Base-by-base conservation (phyloP, 257 asterid genomes). In the Solanum pinnatisectum region DNA sequence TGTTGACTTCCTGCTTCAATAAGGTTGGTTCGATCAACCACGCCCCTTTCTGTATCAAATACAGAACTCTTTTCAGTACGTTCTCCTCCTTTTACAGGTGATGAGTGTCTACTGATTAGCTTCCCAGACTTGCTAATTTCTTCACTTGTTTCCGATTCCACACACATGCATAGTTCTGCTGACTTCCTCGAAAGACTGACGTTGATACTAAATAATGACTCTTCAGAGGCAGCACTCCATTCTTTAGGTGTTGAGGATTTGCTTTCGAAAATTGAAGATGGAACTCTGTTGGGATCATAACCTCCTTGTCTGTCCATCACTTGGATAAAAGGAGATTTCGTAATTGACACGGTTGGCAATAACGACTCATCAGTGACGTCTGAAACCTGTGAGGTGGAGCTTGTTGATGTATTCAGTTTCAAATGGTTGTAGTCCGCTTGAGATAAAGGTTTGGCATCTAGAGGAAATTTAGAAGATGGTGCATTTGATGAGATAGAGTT, bases 171-270 rank as follows among this genome's bases (percentile, higher is more conserved):
- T 39, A 89, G 39, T 85, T 92, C 92, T 83, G 85, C 91, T 14
- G 90, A 90, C 70, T 81, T 91, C 37, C 35, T 87, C 23, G 89
- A 65, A 67, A 87, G 39, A 46, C 90, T 90, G 39, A 87, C 63
- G 27, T 84, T 89, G 85, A 92, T 92, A 78, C 96, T 91, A 84
- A 94, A 93, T 86, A 92, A 71, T 16, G 93, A 91, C 16, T 91
- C 94, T 23, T 92, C 90, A 4, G 95, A 90, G 85, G 91, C 88
- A 84, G 22, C 88, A 88, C 93, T 90, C 93, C 94, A 91, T 22
- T 89, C 95, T 11, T 44, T 88, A 22, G 91, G 89, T 12, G 91
- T 87, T 1, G 91, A 84, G 11, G 89, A 84, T 36, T 39, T 74
- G 22, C 71, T 84, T 67, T 67, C 46, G 71, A 92, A 91, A 83